Evolutionary conservation across 345 rosid genomes (phyloP).

Genomic region (Raphanus raphanistrum): DNA sequence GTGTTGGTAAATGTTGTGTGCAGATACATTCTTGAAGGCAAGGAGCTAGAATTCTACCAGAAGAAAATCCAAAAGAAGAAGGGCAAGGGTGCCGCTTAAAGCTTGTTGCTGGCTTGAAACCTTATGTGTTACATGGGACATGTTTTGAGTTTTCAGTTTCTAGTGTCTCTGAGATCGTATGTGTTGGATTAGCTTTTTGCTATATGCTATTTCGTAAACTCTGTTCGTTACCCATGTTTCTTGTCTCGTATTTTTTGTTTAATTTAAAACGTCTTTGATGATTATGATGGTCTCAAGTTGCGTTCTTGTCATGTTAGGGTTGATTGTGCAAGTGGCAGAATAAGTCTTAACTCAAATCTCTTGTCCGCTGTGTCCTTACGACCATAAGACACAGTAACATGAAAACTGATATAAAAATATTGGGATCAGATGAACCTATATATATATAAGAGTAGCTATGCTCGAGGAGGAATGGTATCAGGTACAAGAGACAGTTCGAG

Average conservation of each 20-base stretch:
- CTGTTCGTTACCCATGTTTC: background rate
- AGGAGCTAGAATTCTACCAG: background rate
- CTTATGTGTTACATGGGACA: background rate
- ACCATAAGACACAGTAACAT: conserved; percentile 17
- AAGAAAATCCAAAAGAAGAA: background rate
- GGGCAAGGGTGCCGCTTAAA: background rate
- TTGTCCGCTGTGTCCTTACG: conserved; percentile 30
- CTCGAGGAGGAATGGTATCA: conserved; percentile 97
- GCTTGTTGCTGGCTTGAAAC: background rate
- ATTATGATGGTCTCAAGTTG: too few relatives aligned
- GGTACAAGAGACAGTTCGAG: conserved; percentile 85
- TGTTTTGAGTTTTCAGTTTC: background rate
- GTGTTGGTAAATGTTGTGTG: background rate
- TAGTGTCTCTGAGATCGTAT: background rate
- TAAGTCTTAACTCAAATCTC: too few relatives aligned
- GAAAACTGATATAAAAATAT: background rate
- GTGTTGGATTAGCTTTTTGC: background rate
- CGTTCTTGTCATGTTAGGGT: too few relatives aligned
- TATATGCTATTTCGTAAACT: background rate
- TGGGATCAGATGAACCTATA: background rate
- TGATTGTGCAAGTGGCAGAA: too few relatives aligned
- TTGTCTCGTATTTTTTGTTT: background rate
- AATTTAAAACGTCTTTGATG: background rate
- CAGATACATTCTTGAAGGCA: background rate
- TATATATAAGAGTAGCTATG: conserved; percentile 55